Percentiles rank a stretch among this genome's conserved stretches.
These are phyloP conservation scores for Salix purpurea DNA, from an alignment of 345 rosid species.

Conservation along the genomic window DNA sequence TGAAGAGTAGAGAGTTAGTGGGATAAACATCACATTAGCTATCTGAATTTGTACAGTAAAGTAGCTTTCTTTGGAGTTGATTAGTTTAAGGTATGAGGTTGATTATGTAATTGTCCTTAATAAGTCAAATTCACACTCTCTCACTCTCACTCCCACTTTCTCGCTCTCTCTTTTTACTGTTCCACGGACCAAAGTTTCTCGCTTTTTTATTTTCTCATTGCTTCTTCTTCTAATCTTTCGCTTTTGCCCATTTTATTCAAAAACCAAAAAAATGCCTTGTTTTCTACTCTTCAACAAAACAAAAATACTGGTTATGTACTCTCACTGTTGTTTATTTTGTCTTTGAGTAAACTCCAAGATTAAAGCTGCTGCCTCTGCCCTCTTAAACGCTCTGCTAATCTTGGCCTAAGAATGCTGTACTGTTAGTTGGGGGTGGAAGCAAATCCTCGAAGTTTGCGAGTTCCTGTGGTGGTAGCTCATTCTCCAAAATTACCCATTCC, in stretches of 20 bases:
- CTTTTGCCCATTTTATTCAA: background rate
- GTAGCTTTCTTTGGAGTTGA: background rate
- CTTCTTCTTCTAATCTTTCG: background rate
- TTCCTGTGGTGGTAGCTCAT: background rate
- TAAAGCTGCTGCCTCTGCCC: background rate
- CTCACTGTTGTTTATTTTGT: background rate
- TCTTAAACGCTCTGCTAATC: background rate
- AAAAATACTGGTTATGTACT: background rate
- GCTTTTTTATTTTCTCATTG: background rate
- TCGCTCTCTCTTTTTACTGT: background rate
- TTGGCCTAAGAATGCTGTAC: background rate
- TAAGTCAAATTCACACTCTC: background rate
- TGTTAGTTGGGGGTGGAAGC: background rate
- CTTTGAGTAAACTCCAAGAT: background rate
- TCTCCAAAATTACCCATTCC: background rate
- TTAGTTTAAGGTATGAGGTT: background rate
- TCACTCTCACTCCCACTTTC: background rate
- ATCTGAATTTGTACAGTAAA: background rate
- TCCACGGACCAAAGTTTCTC: background rate
- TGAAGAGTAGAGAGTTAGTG: background rate
- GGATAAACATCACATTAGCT: background rate
- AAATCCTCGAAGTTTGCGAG: constrained; percentile 1
- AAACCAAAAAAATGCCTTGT: background rate
- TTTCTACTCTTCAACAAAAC: background rate
- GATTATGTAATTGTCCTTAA: background rate